Evolutionary conservation across 169 alveolate genomes (phyloP), one percentile per base, ranked within the genome.

Genomic region (Plasmodium vinckei): DNA sequence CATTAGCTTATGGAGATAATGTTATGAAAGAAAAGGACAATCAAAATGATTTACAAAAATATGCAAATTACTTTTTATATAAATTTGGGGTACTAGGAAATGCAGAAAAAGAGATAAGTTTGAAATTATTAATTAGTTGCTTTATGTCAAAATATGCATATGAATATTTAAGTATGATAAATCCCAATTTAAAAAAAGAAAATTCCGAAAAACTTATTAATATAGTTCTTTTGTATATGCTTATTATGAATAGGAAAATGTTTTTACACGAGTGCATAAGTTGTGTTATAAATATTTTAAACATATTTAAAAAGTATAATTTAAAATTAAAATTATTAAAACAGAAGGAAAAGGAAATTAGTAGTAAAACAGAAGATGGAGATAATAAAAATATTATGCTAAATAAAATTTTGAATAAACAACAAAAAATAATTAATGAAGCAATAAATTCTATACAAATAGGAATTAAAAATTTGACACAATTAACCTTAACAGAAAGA

Each of bases 111-210:
- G 91, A 86, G 39, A 86, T 86, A 19, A 86, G 71, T 59, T 57
- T 86, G 51, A 86, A 86, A 71, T 57, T 86, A 49, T 63, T 86
- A 44, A 86, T 86, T 51, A 86, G 87, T 15, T 86, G 91, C 23
- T 86, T 86, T 73, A 86, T 86, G 91, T 86, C 91, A 4, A 86
- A 70, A 54, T 86, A 47, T 63, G 91, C 91, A 21, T 72, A 86
- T 59, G 87, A 86, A 69, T 86, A 86, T 86, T 86, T 86, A 59
- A 72, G 44, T 23, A 23, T 86, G 72, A 86, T 86, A 49, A 86
- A 86, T 47, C 91, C 91, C 1, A 86, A 56, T 47, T 64, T 86
- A 46, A 86, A 70, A 51, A 86, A 49, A 33, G 54, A 60, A 23
- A 56, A 63, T 25, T 61, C 91, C 23, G 84, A 86, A 33, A 86